These are phyloP conservation scores for Clarkia xantiana DNA, from an alignment of 345 rosid genomes.

Conservation along the genomic window DNA sequence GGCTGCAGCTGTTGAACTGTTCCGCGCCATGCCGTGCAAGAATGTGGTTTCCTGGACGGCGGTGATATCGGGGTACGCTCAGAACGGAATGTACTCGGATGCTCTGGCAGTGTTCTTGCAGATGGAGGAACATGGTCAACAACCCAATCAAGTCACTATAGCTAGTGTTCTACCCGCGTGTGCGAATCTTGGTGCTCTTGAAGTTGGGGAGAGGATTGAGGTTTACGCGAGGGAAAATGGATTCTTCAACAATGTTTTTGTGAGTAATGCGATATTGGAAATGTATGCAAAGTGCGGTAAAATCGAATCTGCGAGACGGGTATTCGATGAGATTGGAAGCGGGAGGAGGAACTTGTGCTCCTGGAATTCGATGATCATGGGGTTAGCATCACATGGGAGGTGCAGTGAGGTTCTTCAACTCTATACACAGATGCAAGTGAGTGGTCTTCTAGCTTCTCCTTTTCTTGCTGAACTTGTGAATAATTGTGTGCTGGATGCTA, in stretches of 20 bases:
- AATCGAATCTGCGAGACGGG: constrained; percentile 32
- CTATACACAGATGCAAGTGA: constrained; percentile 57
- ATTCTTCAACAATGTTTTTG: constrained; percentile 37
- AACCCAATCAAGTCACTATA: constrained; percentile 58
- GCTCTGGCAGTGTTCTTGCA: constrained; percentile 42
- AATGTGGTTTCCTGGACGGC: constrained; percentile 73
- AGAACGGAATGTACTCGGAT: constrained; percentile 38
- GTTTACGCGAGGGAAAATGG: constrained; percentile 48
- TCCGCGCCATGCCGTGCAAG: constrained; percentile 41
- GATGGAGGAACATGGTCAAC: constrained; percentile 50
- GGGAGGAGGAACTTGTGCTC: constrained; percentile 52
- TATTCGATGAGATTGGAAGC: constrained; percentile 47
- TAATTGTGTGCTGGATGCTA: neutral
- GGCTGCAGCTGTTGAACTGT: constrained; percentile 41
- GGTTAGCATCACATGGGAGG: constrained; percentile 64
- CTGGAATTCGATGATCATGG: constrained; percentile 81
- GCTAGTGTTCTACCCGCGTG: constrained; percentile 68
- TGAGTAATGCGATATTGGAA: constrained; percentile 50
- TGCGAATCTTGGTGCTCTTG: constrained; percentile 53
- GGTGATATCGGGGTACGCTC: constrained; percentile 56
- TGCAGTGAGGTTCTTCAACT: constrained; percentile 39
- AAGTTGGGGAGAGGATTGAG: constrained; percentile 55
- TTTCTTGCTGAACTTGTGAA: neutral
- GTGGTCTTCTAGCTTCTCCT: constrained; percentile 1
- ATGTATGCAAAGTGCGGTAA: constrained; percentile 67